phyloP scores from a whole-genome alignment of 176 grass and related monocot genomes.

The Ananas comosus region DNA sequence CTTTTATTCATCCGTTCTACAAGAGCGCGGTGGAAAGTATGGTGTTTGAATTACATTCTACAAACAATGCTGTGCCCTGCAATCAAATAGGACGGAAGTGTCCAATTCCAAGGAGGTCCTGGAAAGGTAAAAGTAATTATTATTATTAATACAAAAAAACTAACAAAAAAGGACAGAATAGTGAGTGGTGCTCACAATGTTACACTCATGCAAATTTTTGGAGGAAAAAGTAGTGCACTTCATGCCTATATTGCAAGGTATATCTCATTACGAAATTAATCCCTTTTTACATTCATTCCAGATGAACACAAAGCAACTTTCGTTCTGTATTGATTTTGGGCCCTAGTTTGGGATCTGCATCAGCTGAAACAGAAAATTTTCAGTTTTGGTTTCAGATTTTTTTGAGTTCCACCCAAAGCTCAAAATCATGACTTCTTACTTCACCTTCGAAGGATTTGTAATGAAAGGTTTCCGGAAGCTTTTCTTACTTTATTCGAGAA shows the following conservation, averaged over 20 bases:
- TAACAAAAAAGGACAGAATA: neutral
- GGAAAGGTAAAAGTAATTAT: neutral
- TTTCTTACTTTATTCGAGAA: too few species aligned
- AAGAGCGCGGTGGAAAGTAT: slow-evolving; percentile 3
- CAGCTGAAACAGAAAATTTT: too few species aligned
- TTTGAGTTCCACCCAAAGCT: too few species aligned
- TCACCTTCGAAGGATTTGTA: too few species aligned
- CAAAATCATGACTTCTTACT: too few species aligned
- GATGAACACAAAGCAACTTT: too few species aligned
- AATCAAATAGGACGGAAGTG: slow-evolving; percentile 36
- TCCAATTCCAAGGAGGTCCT: slow-evolving; percentile 92
- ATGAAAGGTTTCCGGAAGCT: too few species aligned
- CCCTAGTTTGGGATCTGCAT: too few species aligned
- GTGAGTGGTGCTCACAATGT: neutral
- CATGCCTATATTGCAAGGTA: neutral
- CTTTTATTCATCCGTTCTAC: slow-evolving; percentile 9
- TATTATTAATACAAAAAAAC: slow-evolving; percentile 8
- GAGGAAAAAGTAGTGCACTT: neutral
- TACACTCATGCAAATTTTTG: neutral
- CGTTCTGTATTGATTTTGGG: too few species aligned
- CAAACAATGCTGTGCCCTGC: neutral
- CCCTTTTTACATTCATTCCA: too few species aligned
- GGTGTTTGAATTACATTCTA: slow-evolving; percentile 9
- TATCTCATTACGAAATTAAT: too few species aligned
- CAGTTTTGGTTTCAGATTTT: too few species aligned